phyloP scores from a whole-genome alignment of 2,329 filamentous ascomycete species.

The Pseudogymnoascus sp. region DNA sequence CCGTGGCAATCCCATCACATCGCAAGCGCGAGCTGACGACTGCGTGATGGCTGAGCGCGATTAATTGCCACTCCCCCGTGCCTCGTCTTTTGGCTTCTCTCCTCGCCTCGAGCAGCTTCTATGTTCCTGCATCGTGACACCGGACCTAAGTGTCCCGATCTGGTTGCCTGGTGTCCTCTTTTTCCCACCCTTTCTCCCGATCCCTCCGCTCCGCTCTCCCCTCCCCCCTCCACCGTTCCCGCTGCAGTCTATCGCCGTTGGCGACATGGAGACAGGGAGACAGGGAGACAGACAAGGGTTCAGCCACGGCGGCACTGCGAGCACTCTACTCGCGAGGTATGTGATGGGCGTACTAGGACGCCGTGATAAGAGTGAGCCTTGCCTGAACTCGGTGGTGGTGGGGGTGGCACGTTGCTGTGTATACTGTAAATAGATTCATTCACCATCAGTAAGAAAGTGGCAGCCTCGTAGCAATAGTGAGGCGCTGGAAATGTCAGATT shows the following conservation, averaged over 20 bases:
- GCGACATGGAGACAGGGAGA: no score
- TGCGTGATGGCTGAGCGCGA: conserved; percentile 1
- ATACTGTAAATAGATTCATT: not conserved
- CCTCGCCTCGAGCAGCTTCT: not conserved
- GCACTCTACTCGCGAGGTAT: not conserved
- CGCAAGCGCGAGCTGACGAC: not conserved
- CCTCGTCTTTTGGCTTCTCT: not conserved
- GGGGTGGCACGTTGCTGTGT: not conserved
- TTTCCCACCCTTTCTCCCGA: not conserved
- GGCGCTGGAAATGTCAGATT: not conserved
- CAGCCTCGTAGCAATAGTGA: conserved; percentile 1
- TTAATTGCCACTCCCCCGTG: not conserved
- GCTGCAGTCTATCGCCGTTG: conserved; percentile 1
- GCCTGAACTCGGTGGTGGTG: not conserved
- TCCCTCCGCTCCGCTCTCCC: not conserved
- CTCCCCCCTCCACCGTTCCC: not conserved
- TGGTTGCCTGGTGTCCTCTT: not conserved
- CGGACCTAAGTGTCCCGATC: not conserved
- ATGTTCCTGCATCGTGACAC: conserved; percentile 1
- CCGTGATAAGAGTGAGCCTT: not conserved
- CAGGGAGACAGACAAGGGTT: conserved; percentile 1
- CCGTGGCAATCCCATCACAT: not conserved
- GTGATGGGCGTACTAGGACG: not conserved
- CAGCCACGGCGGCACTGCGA: not conserved
- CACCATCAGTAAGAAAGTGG: not conserved